phyloP scores from a whole-genome alignment of 352 stramenopile species.

The Pelagophyceae sp. region DNA sequence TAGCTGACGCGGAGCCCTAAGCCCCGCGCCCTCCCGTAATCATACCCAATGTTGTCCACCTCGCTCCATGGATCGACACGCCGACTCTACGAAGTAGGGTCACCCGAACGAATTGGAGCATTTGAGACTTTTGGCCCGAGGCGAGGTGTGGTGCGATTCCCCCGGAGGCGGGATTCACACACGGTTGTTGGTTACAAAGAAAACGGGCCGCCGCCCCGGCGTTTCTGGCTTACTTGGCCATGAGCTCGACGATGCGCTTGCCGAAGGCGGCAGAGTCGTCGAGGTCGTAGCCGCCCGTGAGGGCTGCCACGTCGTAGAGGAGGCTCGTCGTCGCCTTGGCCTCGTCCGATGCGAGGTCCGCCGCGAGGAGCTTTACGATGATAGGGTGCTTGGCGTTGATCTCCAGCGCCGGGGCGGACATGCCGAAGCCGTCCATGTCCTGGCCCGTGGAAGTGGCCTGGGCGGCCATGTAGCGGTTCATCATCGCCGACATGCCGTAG shows the following conservation, averaged over 20 bases:
- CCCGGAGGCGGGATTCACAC: too few species aligned
- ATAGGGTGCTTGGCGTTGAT: conserved; percentile 69
- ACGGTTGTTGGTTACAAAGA: too few species aligned
- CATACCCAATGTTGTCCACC: too few species aligned
- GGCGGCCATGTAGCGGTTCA: conserved; percentile 66
- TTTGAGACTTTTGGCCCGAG: too few species aligned
- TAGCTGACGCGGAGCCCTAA: too few species aligned
- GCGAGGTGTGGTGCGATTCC: too few species aligned
- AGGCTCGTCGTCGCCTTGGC: conserved; percentile 53
- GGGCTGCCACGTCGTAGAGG: conserved; percentile 64
- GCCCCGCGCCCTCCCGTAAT: too few species aligned
- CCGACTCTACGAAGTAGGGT: too few species aligned
- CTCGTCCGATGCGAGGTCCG: conserved; percentile 42
- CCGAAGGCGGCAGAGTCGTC: conserved; percentile 56
- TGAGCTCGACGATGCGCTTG: conserved; percentile 53
- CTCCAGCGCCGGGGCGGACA: conserved; percentile 53
- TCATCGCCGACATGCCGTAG: conserved; percentile 67
- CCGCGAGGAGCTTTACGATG: conserved; percentile 40
- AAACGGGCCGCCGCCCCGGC: too few species aligned
- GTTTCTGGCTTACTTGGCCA: conserved; percentile 36
- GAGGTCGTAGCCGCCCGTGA: conserved; percentile 69
- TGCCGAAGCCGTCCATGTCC: conserved; percentile 25
- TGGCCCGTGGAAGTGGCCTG: conserved; percentile 55
- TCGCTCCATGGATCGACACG: too few species aligned
- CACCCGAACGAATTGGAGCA: too few species aligned